A percentile compares a stretch with the other conserved stretches of the same genome.
Conservation (phyloP, 352 stramenopile species). For the Phytopythium kandeliae region DNA sequence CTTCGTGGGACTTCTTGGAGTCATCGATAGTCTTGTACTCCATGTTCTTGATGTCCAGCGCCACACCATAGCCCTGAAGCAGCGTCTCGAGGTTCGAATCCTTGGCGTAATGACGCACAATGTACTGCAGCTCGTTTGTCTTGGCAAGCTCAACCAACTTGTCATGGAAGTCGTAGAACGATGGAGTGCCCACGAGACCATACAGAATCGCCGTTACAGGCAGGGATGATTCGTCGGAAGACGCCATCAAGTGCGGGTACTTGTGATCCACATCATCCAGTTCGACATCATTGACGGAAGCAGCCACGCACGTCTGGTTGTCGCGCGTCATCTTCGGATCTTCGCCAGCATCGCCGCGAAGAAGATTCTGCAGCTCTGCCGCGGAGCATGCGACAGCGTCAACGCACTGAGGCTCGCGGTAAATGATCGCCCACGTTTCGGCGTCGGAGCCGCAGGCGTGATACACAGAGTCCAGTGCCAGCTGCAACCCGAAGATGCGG, state of each 20-base stretch:
- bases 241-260: slow-evolving; percentile 35
- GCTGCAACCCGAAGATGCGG: slow-evolving; percentile 7
- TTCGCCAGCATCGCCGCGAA: slow-evolving; percentile 12
- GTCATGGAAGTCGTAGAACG: slow-evolving; percentile 69
- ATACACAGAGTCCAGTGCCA: slow-evolving; percentile 64
- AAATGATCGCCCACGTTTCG: slow-evolving; percentile 69
- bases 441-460: slow-evolving; percentile 44
- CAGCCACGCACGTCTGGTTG: slow-evolving; percentile 45
- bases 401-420: slow-evolving; percentile 55
- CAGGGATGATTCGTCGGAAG: slow-evolving; percentile 3
- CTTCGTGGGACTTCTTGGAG: slow-evolving; percentile 53
- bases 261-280: slow-evolving; percentile 63
- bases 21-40: slow-evolving; percentile 96
- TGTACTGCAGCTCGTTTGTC: slow-evolving; percentile 64
- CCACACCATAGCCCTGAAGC: slow-evolving; percentile 90
- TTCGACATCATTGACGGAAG: slow-evolving; percentile 64
- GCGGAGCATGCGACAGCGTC: slow-evolving; percentile 57
- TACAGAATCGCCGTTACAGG: slow-evolving; percentile 74
- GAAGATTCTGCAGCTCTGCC: slow-evolving; percentile 33
- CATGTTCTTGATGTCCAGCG: slow-evolving; percentile 96
- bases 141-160: slow-evolving; percentile 54
- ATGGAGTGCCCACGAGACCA: slow-evolving; percentile 58
- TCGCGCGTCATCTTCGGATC: slow-evolving; percentile 11
- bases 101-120: slow-evolving; percentile 73
- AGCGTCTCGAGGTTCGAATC: slow-evolving; percentile 66